phyloP scores from a whole-genome alignment of 441 rosid species.

The Brassica balearica region DNA sequence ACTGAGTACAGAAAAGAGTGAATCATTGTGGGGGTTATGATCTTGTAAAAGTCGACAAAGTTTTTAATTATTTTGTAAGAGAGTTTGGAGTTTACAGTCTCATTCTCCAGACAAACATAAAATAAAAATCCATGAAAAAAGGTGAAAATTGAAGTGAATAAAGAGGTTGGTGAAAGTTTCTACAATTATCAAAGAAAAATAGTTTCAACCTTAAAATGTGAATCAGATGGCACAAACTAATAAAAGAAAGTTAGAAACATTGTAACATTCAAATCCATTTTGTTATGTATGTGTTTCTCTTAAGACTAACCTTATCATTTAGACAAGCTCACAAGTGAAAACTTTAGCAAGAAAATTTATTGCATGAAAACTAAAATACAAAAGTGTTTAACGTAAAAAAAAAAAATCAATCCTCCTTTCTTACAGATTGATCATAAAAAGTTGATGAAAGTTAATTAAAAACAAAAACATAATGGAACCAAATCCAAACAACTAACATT shows the following conservation, averaged over 20 bases:
- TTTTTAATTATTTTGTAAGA: neutral
- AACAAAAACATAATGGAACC: neutral
- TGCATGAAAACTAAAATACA: conserved; percentile 11
- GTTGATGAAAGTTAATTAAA: conserved; percentile 17
- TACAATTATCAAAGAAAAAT: too few species aligned
- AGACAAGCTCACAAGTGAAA: neutral
- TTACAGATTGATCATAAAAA: conserved; percentile 34
- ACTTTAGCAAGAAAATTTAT: conserved; percentile 16
- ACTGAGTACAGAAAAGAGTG: conserved; percentile 40
- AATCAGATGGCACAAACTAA: neutral
- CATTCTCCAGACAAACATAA: neutral
- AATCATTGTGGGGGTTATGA: conserved; percentile 34
- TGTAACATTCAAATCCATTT: neutral
- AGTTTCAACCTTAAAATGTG: too few species aligned
- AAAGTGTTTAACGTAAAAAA: neutral
- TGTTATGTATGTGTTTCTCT: neutral
- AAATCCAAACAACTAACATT: conserved; percentile 38
- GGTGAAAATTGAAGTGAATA: neutral
- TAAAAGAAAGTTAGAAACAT: neutral
- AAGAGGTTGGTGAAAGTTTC: neutral
- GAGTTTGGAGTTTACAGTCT: conserved; percentile 32
- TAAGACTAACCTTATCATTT: neutral
- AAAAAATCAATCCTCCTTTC: conserved; percentile 14
- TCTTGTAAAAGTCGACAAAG: conserved; percentile 36
- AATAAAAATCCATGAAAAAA: neutral